A percentile compares a stretch with the other conserved stretches of the same genome.
phyloP scores from a whole-genome alignment of 148 eudicot genomes.

The Selenicereus undatus region DNA sequence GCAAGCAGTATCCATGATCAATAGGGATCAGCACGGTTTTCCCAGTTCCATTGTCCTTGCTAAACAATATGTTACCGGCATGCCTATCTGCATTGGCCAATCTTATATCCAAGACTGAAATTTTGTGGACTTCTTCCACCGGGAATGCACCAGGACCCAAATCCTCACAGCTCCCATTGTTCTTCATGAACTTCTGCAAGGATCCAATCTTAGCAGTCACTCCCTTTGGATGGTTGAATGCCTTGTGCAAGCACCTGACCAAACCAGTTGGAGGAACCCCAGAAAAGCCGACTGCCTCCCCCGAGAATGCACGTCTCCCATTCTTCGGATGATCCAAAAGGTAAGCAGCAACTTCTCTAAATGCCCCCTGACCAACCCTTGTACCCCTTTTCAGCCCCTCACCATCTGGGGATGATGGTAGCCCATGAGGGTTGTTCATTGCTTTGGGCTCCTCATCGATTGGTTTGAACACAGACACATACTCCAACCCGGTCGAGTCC shows the following conservation, averaged over 20 bases:
- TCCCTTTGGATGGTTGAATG: background rate
- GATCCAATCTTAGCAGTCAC: background rate
- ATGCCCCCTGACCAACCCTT: constrained; percentile 27
- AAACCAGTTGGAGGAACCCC: constrained; percentile 87
- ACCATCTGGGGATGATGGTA: constrained; percentile 13
- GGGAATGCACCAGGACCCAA: constrained; percentile 54
- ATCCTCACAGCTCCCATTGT: constrained; percentile 49
- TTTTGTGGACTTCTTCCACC: constrained; percentile 81
- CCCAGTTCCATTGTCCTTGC: constrained; percentile 58
- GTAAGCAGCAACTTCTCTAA: constrained; percentile 30
- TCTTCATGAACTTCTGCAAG: constrained; percentile 42
- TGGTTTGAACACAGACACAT: background rate
- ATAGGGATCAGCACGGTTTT: constrained; percentile 59
- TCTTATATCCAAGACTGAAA: constrained; percentile 81
- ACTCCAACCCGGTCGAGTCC: background rate
- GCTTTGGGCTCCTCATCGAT: constrained; percentile 1
- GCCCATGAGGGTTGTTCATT: constrained; percentile 1
- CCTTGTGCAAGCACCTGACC: constrained; percentile 55
- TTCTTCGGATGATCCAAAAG: constrained; percentile 28
- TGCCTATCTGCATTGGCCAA: constrained; percentile 97
- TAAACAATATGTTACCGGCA: constrained; percentile 76
- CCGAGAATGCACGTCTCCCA: constrained; percentile 24
- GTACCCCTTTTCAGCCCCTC: constrained; percentile 27
- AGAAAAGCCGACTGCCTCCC: constrained; percentile 70
- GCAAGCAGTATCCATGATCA: constrained; percentile 98